These are phyloP conservation scores for Eucommia ulmoides DNA, from an alignment of 257 asterid species.

Conservation along the genomic window DNA sequence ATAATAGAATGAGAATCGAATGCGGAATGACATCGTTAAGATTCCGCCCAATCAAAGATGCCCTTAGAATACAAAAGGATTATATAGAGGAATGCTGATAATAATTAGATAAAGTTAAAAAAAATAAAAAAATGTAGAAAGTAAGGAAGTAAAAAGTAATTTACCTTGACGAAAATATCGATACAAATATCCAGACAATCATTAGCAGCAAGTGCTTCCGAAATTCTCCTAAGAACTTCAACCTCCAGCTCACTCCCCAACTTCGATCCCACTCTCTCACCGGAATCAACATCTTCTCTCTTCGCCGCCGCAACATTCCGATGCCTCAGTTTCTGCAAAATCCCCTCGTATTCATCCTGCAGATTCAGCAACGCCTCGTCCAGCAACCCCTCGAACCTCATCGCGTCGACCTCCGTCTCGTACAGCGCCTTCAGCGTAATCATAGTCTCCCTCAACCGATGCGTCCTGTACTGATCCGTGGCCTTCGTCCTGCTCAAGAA, in stretches of 20 bases:
- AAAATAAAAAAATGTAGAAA: too few species aligned
- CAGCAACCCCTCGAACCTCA: slow-evolving; percentile 63
- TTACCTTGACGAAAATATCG: slow-evolving; percentile 70
- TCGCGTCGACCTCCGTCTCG: slow-evolving; percentile 61
- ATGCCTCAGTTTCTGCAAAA: slow-evolving; percentile 43
- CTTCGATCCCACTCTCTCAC: slow-evolving; percentile 10
- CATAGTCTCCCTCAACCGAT: slow-evolving; percentile 50
- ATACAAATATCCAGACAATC: slow-evolving; percentile 79
- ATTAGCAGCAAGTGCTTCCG: slow-evolving; percentile 45
- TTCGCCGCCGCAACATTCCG: slow-evolving; percentile 6
- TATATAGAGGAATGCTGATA: too few species aligned
- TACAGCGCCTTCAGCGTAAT: slow-evolving; percentile 49
- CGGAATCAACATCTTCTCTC: slow-evolving; percentile 10
- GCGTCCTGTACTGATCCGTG: slow-evolving; percentile 48
- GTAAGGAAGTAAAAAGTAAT: too few species aligned
- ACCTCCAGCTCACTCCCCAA: slow-evolving; percentile 52
- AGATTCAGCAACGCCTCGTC: slow-evolving; percentile 71
- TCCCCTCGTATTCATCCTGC: slow-evolving; percentile 74
- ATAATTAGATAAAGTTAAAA: too few species aligned
- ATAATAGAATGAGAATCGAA: too few species aligned
- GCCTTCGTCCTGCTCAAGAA: slow-evolving; percentile 84
- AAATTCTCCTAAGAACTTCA: slow-evolving; percentile 44
- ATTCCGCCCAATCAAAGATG: too few species aligned
- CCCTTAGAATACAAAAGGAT: too few species aligned
- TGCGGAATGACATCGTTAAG: too few species aligned